Percentiles rank a stretch among this genome's conserved stretches.
Conservation (phyloP, 1,139 yeast genomes). For the Geotrichum bryndzae region DNA sequence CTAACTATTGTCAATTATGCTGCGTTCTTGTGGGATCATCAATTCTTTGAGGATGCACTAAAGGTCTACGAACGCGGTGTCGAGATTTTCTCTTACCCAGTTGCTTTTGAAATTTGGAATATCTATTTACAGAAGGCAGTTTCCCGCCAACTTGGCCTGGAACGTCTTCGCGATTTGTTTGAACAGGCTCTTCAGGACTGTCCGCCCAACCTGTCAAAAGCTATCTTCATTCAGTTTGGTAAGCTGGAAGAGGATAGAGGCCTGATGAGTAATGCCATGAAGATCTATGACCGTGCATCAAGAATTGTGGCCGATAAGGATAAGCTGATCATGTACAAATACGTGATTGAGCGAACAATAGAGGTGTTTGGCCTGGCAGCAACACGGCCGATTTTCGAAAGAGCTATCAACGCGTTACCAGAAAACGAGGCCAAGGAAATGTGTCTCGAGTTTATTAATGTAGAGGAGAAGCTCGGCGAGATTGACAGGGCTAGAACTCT, state of each 20-base stretch:
- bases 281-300: conserved; percentile 42
- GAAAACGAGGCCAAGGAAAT: conserved; percentile 32
- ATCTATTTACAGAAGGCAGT: conserved; percentile 55
- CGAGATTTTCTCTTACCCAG: conserved; percentile 53
- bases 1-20: conserved; percentile 62
- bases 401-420: conserved; percentile 42
- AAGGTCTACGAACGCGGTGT: conserved; percentile 65
- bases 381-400: conserved; percentile 40
- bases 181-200: conserved; percentile 54
- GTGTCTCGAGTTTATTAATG: conserved; percentile 41
- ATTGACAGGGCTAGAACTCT: conserved; percentile 56
- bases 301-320: conserved; percentile 34
- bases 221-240: conserved; percentile 52
- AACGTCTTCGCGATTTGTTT: conserved; percentile 66
- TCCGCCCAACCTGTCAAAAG: conserved; percentile 45
- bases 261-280: conserved; percentile 41
- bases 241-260: conserved; percentile 55
- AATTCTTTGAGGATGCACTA: conserved; percentile 49
- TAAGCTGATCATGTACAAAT: conserved; percentile 35
- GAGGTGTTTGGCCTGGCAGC: conserved; percentile 36
- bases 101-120: conserved; percentile 68
- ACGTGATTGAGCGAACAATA: conserved; percentile 32
- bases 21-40: conserved; percentile 48
- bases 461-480: conserved; percentile 49
- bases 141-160: conserved; percentile 40